Base-by-base conservation (phyloP, 352 stramenopile species). In the Poterioochromonas sp. region DNA sequence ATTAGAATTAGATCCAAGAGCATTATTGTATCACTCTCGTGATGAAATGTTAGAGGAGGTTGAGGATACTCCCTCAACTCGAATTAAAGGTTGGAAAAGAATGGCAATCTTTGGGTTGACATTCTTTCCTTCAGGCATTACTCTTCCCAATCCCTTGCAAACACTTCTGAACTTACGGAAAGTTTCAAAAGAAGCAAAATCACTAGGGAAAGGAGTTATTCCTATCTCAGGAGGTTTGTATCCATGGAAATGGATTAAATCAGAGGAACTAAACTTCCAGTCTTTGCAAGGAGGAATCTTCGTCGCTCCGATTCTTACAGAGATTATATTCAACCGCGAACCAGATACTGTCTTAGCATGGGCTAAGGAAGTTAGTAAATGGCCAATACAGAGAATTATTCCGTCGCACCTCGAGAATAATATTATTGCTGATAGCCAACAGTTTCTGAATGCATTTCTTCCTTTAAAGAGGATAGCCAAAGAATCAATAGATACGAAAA, bases 271-370 rank as follows among this genome's bases (percentile, higher is more conserved):
- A 39, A 73, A 32, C 29, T 73, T 73, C 26, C 8, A 73, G 26
- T 5, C 8, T 39, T 54, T 73, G n/a, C 64, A 54, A 49, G 26
- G 26, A 40, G 85, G 83, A 32, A 65, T 90, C 15, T 78, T 93
- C 11, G 87, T 92, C 22, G 87, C 88, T 44, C 88, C 88, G 26
- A 93, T 93, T 76, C 79, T 93, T 22, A 87, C 91, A 82, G 84
- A 84, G 44, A 80, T 93, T 20, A 88, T 93, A 54, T 78, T 92
- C 8, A 91, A 91, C 83, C 73, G 88, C 29, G 82, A 87, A 78
- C 88, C 88, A 0, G 84, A 87, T 35, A 84, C 89, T 54, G 84
- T 89, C 5, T 74, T 81, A 11, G 76, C 60, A 34, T 85, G 76
- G 65, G 80, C 74, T 49, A 73, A 84, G 34, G 5, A 51, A 34